These are phyloP conservation scores for Euphorbia pulcherrima DNA, from an alignment of 345 rosid genomes.

Conservation along the genomic window DNA sequence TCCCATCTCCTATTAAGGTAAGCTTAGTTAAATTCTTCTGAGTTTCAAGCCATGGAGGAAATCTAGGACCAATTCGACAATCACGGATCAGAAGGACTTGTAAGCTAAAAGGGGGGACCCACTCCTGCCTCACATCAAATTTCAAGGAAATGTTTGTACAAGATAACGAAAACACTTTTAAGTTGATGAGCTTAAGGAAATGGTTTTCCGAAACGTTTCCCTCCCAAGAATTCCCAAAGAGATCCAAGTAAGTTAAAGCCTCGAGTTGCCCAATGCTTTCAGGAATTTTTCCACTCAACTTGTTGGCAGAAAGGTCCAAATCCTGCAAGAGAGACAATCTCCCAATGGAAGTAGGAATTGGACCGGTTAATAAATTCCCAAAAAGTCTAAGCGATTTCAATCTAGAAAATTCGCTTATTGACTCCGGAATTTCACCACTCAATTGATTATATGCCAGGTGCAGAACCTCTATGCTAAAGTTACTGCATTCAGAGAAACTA, in stretches of 20 bases:
- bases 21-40: constrained; percentile 8
- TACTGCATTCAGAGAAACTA: constrained; percentile 6
- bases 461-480: constrained; percentile 6
- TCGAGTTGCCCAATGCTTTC: constrained; percentile 18
- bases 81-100: constrained; percentile 3
- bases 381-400: constrained; percentile 8
- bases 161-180: not conserved
- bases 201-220: constrained; percentile 17
- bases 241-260: constrained; percentile 16
- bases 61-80: constrained; percentile 9
- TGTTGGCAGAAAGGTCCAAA: constrained; percentile 15
- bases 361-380: constrained; percentile 10
- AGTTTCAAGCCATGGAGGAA: constrained; percentile 19
- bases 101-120: constrained; percentile 21
- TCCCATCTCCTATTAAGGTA: constrained; percentile 9
- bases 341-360: constrained; percentile 14
- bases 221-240: constrained; percentile 19
- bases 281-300: constrained; percentile 20
- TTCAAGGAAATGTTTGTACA: not conserved
- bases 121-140: constrained; percentile 11
- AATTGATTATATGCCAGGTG: constrained; percentile 2
- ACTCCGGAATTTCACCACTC: constrained; percentile 11
- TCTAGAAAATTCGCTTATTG: constrained; percentile 7
- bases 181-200: constrained; percentile 3
- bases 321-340: constrained; percentile 12